Evolutionary conservation across 176 grass and related monocot species (phyloP).

Genomic region (Aechmea fasciata): DNA sequence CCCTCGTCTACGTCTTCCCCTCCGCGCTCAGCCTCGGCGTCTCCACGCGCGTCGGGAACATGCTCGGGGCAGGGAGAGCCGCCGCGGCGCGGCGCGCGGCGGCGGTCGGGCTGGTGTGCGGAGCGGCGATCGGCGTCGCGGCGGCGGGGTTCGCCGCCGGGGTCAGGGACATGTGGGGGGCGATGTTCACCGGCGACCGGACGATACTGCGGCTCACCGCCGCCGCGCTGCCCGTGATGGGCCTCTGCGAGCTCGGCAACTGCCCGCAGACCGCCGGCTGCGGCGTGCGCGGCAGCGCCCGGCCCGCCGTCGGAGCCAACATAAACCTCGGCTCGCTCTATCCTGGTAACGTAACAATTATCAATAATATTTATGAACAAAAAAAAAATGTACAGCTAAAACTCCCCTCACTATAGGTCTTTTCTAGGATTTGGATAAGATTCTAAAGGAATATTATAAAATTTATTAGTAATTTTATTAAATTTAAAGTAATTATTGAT

Average conservation of each 20-base stretch:
- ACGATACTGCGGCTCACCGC: conserved; percentile 39
- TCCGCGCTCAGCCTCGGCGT: conserved; percentile 68
- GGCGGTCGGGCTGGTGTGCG: conserved; percentile 34
- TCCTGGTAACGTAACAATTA: conserved; percentile 4
- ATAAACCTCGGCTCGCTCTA: conserved; percentile 68
- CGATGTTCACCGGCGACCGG: conserved; percentile 55
- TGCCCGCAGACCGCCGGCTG: conserved; percentile 80
- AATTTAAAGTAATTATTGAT: too few relatives aligned
- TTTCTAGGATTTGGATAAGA: too few relatives aligned
- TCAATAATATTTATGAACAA: too few relatives aligned
- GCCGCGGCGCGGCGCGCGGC: conserved; percentile 46
- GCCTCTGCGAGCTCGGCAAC: conserved; percentile 79
- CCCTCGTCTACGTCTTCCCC: conserved; percentile 90
- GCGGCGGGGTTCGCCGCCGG: conserved; percentile 42
- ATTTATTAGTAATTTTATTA: too few relatives aligned
- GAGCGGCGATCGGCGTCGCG: conserved; percentile 36
- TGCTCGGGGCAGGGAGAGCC: conserved; percentile 61
- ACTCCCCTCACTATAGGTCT: too few relatives aligned
- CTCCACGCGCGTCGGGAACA: conserved; percentile 69
- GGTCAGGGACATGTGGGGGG: conserved; percentile 48
- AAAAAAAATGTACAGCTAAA: too few relatives aligned
- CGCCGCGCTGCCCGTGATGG: conserved; percentile 56
- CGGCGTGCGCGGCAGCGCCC: conserved; percentile 67
- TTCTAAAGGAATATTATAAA: too few relatives aligned
- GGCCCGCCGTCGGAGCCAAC: conserved; percentile 39